Base-by-base conservation (phyloP, 371 early-diverging fungal genomes). In the Neoconidiobolus thromboides region DNA sequence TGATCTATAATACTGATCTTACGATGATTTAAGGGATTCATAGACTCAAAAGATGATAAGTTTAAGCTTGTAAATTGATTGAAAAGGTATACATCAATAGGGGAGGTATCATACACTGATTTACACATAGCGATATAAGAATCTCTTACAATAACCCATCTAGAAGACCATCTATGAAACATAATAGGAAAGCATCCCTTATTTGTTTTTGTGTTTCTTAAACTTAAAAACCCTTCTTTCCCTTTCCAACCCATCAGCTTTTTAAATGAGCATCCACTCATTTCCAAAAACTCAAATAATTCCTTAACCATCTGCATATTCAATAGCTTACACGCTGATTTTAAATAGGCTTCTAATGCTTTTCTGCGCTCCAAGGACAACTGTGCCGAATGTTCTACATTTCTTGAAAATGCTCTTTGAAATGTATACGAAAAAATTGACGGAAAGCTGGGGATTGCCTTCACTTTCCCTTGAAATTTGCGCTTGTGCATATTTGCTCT, bases 221-320 rank as follows among this genome's bases (percentile, higher is more conserved):
- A 73, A 1, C 81, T 74, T 64, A 89, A 62, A 59, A 79, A 80
- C 6, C 85, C 86, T 64, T 89, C 90, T 61, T 86, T 87, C 53
- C 87, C 87, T 62, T 89, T 89, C 87, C 87, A 87, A 1, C 88
- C 86, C 74, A 84, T 80, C 61, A 83, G 85, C 50, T 76, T 79
- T n/a, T 74, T 72, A 51, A 89, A 76, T 50, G 85, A 84, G 58
- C 80, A 72, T 4, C 80, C 76, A 36, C 86, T 85, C 37, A 89
- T 64, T 64, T 88, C 87, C 56, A 90, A 64, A 63, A 90, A 90
- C 49, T 83, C 86, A 64, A 82, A 85, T n/a, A 90, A 66, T 60
- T 88, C 86, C 60, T 76, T 78, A 2, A 76, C 78, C 9, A 81
- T 76, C 3, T 71, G 67, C 67, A 83, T 71, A 56, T 81, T 85